phyloP scores from a whole-genome alignment of 768 basidiomycete genomes.

The Trametes elegans region DNA sequence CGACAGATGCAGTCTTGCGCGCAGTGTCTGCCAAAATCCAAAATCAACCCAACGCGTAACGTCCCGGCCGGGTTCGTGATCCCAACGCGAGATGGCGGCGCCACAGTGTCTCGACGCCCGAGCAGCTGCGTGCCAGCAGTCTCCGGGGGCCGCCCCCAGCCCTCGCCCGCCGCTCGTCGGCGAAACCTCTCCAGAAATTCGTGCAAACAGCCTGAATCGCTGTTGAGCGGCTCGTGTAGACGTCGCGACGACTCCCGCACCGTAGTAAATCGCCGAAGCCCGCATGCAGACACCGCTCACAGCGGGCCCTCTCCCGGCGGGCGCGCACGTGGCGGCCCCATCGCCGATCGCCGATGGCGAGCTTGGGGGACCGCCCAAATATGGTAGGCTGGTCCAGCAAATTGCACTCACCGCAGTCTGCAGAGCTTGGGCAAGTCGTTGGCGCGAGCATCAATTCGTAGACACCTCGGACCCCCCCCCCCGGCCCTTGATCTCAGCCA shows the following conservation, averaged over 20 bases:
- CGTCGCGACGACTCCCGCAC: too few species aligned
- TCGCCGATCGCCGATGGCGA: conserved; percentile 6
- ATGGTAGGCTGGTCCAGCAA: conserved; percentile 4
- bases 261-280: too few species aligned
- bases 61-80: too few species aligned
- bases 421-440: neutral
- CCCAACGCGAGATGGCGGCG: neutral
- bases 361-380: conserved; percentile 10
- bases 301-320: too few species aligned
- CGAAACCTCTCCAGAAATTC: conserved; percentile 1
- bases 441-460: neutral
- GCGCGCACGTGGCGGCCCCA: conserved; percentile 7
- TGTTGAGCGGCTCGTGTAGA: too few species aligned
- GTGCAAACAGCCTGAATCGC: too few species aligned
- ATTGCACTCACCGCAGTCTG: neutral
- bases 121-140: neutral
- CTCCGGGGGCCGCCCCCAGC: conserved; percentile 1
- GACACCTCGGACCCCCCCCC: neutral
- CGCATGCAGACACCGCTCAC: too few species aligned
- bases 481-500: conserved; percentile 1
- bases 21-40: conserved; percentile 13
- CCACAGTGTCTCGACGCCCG: neutral
- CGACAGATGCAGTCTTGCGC: conserved; percentile 10
- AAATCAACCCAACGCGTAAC: too few species aligned
- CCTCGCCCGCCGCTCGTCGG: neutral